Conservation (phyloP, 2,329 filamentous ascomycete genomes). For the Penicillium crustosum region DNA sequence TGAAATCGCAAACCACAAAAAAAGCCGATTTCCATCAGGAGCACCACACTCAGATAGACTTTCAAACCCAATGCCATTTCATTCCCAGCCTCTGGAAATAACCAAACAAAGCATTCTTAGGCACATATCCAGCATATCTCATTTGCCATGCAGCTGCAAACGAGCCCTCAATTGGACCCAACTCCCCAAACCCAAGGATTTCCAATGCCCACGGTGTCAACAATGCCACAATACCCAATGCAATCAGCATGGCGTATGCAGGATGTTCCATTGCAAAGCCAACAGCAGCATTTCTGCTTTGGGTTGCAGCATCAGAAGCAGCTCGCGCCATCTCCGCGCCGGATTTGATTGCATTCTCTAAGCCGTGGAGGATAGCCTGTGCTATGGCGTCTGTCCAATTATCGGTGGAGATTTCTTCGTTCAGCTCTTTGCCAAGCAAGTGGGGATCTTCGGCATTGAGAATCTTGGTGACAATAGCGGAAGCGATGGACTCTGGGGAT, state of each 20-base stretch:
- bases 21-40: background rate
- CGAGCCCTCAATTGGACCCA: constrained; percentile 28
- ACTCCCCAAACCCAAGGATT: constrained; percentile 28
- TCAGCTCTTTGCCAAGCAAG: background rate
- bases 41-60: background rate
- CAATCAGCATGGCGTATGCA: background rate
- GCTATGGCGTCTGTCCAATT: constrained; percentile 1
- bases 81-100: constrained; percentile 48
- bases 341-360: background rate
- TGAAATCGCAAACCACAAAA: background rate
- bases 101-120: constrained; percentile 42
- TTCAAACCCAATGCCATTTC: constrained; percentile 22
- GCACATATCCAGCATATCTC: constrained; percentile 23
- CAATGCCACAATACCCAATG: constrained; percentile 21
- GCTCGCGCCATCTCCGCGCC: background rate
- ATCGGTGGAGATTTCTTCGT: constrained; percentile 1
- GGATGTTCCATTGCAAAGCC: background rate
- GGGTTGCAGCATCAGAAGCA: background rate
- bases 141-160: constrained; percentile 46
- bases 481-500: background rate
- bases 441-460: background rate
- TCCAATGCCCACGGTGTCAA: constrained; percentile 30
- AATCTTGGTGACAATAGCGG: background rate
- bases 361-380: background rate
- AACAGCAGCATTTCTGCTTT: background rate